phyloP scores from a whole-genome alignment of 2,329 filamentous ascomycete species.

The Botrytis hyacinthi region DNA sequence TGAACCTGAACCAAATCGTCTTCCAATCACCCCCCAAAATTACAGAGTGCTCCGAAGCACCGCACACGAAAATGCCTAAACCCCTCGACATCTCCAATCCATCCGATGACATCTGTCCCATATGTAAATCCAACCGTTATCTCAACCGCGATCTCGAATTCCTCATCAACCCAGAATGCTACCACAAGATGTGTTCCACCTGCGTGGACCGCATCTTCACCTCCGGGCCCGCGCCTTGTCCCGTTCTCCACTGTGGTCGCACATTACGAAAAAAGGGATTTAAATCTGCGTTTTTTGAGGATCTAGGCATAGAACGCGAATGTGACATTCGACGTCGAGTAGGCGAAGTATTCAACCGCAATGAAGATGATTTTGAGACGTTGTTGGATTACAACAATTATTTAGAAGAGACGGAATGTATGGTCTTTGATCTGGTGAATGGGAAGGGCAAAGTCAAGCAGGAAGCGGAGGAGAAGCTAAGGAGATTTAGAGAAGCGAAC shows the following conservation, averaged over 20 bases:
- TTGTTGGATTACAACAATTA: conserved; percentile 88
- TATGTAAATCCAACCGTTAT: conserved; percentile 96
- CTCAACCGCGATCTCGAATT: conserved; percentile 93
- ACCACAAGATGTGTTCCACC: conserved; percentile 97
- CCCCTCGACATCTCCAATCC: conserved; percentile 26
- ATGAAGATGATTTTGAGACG: conserved; percentile 86
- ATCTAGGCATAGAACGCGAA: conserved; percentile 84
- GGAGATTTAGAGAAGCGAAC: conserved; percentile 72
- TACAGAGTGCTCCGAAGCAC: not conserved
- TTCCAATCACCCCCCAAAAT: not conserved
- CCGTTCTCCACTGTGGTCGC: conserved; percentile 81
- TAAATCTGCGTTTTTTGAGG: conserved; percentile 83
- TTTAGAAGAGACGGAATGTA: conserved; percentile 84
- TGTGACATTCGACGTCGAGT: conserved; percentile 86
- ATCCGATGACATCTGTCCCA: conserved; percentile 75
- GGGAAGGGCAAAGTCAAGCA: conserved; percentile 57
- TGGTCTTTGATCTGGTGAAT: conserved; percentile 84
- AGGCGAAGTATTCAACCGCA: conserved; percentile 77
- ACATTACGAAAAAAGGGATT: conserved; percentile 85
- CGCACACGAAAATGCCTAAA: conserved; percentile 2
- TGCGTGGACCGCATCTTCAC: conserved; percentile 95
- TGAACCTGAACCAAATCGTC: conserved; percentile 24
- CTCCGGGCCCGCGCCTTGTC: conserved; percentile 86
- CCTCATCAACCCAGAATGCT: conserved; percentile 96
- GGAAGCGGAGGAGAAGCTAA: conserved; percentile 52